These are phyloP conservation scores for Starmerella geochares DNA, from an alignment of 805 yeast genomes.

Conservation along the genomic window DNA sequence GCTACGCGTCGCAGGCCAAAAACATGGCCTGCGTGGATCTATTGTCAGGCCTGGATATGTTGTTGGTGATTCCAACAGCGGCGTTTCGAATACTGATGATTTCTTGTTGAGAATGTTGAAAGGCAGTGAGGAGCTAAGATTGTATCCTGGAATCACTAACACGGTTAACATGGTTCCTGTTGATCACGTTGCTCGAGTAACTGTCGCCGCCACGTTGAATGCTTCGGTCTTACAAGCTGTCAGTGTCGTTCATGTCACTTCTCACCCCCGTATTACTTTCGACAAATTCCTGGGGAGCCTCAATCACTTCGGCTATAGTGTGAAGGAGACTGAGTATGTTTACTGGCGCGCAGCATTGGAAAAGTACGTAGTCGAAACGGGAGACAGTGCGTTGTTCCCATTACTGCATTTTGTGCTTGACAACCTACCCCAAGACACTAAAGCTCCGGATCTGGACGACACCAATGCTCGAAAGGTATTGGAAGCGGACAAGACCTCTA, in stretches of 20 bases:
- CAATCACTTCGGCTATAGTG: conserved; percentile 60
- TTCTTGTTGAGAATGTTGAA: conserved; percentile 88
- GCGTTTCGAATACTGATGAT: conserved; percentile 93
- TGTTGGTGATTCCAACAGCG: conserved; percentile 72
- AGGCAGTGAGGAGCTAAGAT: conserved; percentile 83
- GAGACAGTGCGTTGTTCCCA: conserved; percentile 85
- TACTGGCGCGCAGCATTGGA: conserved; percentile 74
- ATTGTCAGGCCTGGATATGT: conserved; percentile 94
- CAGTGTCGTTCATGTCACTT: conserved; percentile 90
- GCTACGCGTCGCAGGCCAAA: conserved; percentile 74
- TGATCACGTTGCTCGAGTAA: conserved; percentile 91
- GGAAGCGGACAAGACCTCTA: conserved; percentile 47
- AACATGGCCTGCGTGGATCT: conserved; percentile 71
- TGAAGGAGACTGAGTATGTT: conserved; percentile 53
- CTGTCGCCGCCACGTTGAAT: conserved; percentile 68
- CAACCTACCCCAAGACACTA: conserved; percentile 78
- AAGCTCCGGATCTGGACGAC: conserved; percentile 94
- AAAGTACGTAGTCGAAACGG: conserved; percentile 59
- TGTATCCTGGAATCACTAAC: conserved; percentile 75
- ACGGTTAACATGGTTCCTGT: conserved; percentile 95
- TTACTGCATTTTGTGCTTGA: conserved; percentile 88
- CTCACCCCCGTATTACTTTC: conserved; percentile 83
- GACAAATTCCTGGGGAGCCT: conserved; percentile 62
- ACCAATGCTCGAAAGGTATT: conserved; percentile 65
- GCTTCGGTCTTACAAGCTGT: conserved; percentile 49